Evolutionary conservation across 2,329 filamentous ascomycete species (phyloP).

Genomic region (Cladosporium sp.): DNA sequence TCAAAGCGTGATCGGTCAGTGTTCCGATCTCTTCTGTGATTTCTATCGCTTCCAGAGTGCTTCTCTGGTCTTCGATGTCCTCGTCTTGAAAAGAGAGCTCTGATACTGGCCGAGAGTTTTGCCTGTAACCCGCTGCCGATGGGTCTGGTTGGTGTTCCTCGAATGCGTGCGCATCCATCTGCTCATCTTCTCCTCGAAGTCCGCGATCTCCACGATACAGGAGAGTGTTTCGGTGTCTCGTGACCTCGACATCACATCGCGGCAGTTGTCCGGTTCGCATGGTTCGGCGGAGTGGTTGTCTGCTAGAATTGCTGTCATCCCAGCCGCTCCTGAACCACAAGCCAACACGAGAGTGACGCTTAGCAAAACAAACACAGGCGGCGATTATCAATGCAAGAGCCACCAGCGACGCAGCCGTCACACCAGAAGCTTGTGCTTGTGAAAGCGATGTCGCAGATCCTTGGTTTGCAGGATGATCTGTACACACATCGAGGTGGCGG

Average conservation of each 20-base stretch:
- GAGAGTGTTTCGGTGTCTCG: background rate
- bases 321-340: background rate
- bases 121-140: background rate
- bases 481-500: background rate
- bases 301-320: background rate
- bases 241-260: background rate
- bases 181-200: background rate
- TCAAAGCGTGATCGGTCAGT: too few species aligned
- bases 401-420: background rate
- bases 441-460: background rate
- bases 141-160: background rate
- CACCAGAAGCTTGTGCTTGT: background rate
- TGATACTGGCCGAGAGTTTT: background rate
- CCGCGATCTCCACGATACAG: background rate
- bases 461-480: background rate
- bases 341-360: background rate
- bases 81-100: background rate
- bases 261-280: background rate
- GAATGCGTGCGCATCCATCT: background rate
- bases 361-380: background rate
- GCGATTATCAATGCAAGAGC: background rate
- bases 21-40: background rate
- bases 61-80: background rate
- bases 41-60: background rate
- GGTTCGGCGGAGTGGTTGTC: background rate